These are phyloP conservation scores for Fusarium ambrosium DNA, from an alignment of 2,329 filamentous ascomycete genomes.

Conservation along the genomic window DNA sequence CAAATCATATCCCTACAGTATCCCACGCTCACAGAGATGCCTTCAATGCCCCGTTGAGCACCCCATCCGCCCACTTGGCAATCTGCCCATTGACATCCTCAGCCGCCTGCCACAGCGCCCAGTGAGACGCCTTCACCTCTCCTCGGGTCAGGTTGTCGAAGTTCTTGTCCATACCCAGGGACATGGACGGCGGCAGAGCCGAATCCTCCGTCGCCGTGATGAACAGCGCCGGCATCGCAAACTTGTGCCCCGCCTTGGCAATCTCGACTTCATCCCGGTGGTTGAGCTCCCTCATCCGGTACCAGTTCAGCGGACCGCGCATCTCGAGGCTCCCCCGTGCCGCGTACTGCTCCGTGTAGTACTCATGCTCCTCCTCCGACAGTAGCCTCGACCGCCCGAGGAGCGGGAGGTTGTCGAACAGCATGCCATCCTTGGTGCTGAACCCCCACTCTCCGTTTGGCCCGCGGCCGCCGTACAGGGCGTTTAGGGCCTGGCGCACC, in stretches of 20 bases:
- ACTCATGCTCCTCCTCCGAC: slow-evolving; percentile 78
- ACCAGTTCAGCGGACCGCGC: slow-evolving; percentile 89
- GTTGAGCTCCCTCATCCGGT: slow-evolving; percentile 80
- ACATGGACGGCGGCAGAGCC: slow-evolving; percentile 80
- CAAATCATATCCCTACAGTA: neutral
- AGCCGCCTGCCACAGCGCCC: slow-evolving; percentile 83
- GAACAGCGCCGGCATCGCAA: slow-evolving; percentile 78
- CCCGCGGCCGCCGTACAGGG: slow-evolving; percentile 76
- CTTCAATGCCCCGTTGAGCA: slow-evolving; percentile 50
- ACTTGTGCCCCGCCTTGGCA: slow-evolving; percentile 65
- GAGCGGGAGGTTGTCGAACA: slow-evolving; percentile 72
- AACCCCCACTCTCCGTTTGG: slow-evolving; percentile 70
- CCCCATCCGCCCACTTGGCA: slow-evolving; percentile 73
- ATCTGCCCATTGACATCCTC: slow-evolving; percentile 78
- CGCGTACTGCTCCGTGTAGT: slow-evolving; percentile 80
- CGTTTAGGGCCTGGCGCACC: slow-evolving; percentile 78
- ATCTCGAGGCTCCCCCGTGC: slow-evolving; percentile 71
- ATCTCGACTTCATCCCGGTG: slow-evolving; percentile 79
- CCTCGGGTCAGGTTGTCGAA: slow-evolving; percentile 74
- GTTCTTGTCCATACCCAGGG: slow-evolving; percentile 76
- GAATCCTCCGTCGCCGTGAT: slow-evolving; percentile 78
- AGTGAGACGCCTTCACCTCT: slow-evolving; percentile 81
- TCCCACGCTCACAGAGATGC: slow-evolving; percentile 41
- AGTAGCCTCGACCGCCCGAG: slow-evolving; percentile 72
- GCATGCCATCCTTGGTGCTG: slow-evolving; percentile 70